phyloP scores from a whole-genome alignment of 345 rosid genomes.

The Lagerstroemia speciosa region DNA sequence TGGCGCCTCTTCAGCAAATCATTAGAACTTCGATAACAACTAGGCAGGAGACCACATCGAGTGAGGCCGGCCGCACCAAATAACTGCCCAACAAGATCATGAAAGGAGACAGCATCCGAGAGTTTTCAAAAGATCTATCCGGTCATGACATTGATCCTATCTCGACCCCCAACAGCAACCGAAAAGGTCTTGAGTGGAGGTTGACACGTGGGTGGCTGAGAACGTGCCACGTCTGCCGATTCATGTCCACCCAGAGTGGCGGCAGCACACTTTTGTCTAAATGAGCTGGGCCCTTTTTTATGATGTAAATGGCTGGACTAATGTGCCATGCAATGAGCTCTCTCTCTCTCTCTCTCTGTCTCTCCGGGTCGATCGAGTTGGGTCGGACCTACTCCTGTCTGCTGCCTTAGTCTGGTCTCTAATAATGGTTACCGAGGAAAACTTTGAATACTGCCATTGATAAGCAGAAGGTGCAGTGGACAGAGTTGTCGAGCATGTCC shows the following conservation, averaged over 20 bases:
- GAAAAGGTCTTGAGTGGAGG: not conserved
- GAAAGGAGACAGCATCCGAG: not conserved
- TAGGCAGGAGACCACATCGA: not conserved
- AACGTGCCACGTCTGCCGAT: not conserved
- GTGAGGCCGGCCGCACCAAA: not conserved
- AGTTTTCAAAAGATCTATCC: not conserved
- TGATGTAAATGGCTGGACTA: not conserved
- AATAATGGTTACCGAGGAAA: not conserved
- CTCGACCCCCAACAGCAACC: not conserved
- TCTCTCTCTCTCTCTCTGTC: not conserved
- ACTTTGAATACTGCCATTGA: not conserved
- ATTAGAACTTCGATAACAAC: not conserved
- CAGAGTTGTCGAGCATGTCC: too few species aligned
- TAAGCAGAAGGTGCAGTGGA: not conserved
- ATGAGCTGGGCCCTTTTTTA: not conserved
- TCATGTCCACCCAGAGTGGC: slow-evolving; percentile 4
- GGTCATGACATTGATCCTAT: not conserved
- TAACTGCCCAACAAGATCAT: not conserved
- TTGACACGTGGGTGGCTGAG: slow-evolving; percentile 4
- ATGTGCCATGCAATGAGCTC: not conserved
- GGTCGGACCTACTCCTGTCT: not conserved
- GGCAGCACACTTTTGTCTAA: not conserved
- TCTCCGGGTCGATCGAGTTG: not conserved
- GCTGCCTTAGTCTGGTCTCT: slow-evolving; percentile 6
- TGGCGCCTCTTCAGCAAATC: not conserved